Evolutionary conservation across 768 basidiomycete genomes (phyloP), one percentile per base, ranked within the genome.

Genomic region (Hysterangium stoloniferum): DNA sequence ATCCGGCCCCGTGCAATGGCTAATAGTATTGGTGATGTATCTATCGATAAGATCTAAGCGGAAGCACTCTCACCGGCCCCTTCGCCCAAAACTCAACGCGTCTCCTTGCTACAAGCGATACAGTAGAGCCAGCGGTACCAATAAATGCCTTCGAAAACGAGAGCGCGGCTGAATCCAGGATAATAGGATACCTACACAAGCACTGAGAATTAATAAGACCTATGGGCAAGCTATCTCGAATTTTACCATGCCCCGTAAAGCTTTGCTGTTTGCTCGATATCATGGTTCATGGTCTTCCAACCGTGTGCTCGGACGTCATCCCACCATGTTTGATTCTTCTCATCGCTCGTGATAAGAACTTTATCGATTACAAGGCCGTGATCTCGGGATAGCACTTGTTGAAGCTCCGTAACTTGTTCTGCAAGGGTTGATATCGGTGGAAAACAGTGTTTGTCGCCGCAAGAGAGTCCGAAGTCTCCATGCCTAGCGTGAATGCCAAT

Each of bases 291-390:
- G 7, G 54, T 56, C 33, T 61, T 62, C 72, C 72, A 73, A 6
- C 72, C 71, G 20, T 57, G 53, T 4, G 57, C 55, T 3, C 54
- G 55, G 31, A 66, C 65, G 15, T 67, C 64, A 35, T 61, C 62
- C 67, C 69, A 73, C 71, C 67, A 73, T 27, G 54, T 58, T 8
- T 63, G 56, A 51, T 73, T 68, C 25, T 48, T 13, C 57, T 75
- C 73, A 58, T 75, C 73, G 67, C 62, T 64, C 15, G 71, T 71
- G 58, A 73, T 64, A 48, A 74, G 56, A 9, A 75, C 68, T 9
- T 62, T 58, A 27, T 64, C 56, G 35, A 64, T 61, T 17, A 56
- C 55, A 22, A 67, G 43, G n/a, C 66, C 63, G 37, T 65, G 61
- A 13, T 57, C 54, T 47, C 54, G 45, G 19, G 58, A 55, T 9